Evolutionary conservation across 805 yeast species (phyloP), one percentile per base, ranked within the genome.

Genomic region (Lachancea waltii): DNA sequence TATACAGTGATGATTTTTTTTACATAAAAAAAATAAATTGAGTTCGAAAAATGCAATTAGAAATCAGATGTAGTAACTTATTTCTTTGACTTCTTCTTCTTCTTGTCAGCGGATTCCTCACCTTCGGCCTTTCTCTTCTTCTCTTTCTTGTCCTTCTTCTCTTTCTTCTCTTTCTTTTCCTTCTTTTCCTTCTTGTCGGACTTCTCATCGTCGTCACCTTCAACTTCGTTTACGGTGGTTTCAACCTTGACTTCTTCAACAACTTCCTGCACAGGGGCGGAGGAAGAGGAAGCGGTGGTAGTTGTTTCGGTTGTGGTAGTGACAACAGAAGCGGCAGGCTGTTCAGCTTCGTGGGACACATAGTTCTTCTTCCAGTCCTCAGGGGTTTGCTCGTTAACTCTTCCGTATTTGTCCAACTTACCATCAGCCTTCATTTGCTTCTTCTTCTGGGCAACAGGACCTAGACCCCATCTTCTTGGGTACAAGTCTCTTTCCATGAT

Each of bases 401-500:
- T 81, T 48, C 98, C 98, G 59, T 68, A 92, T 68, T 90, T 85
- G 73, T 92, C 98, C 60, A 92, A 79, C 69, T 92, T 90, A 58
- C 97, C 98, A 50, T 84, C 95, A 38, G 94, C 83, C 76, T 89
- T 90, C 75, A 92, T 72, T 73, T 90, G 95, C 76, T 92, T 92
- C 84, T 92, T 92, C 81, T 87, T 87, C 68, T 85, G 86, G 44
- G 98, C 97, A 62, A 89, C 85, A 55, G 98, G 98, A 55, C 98
- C 98, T 54, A 92, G 71, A 46, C 98, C 98, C 98, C 98, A 92
- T 76, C 97, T 82, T 76, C 98, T 84, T 69, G 98, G 98, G 67
- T 92, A 92, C 36, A 95, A 78, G 65, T 92, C 98, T 72, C 98
- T 82, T 72, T 92, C 98, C 98, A 92, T 92, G 56, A 92, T 92